These are phyloP conservation scores for Rosa chinensis DNA, from an alignment of 306 rosid genomes.

Conservation along the genomic window DNA sequence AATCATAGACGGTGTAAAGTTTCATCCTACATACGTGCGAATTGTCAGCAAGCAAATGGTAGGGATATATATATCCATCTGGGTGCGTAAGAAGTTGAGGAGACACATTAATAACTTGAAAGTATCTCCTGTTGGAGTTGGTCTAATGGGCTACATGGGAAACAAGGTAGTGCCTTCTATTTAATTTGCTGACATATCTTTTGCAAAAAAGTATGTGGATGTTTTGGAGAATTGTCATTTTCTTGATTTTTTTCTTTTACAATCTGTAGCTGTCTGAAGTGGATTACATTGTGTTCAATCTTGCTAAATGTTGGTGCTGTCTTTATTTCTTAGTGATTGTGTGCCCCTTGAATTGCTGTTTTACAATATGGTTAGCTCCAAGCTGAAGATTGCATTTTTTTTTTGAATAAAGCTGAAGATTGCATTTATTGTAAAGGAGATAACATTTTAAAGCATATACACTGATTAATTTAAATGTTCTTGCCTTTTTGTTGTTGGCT, in stretches of 20 bases:
- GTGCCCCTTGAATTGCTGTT: constrained; percentile 12
- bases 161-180: constrained; percentile 65
- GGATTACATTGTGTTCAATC: background rate
- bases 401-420: background rate
- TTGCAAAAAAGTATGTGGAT: background rate
- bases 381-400: constrained; percentile 6
- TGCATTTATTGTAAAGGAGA: constrained; percentile 15
- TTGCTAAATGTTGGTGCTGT: background rate
- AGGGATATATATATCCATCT: constrained; percentile 84
- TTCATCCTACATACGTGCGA: constrained; percentile 60
- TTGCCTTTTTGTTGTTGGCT: constrained; percentile 19
- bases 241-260: background rate
- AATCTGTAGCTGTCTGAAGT: background rate
- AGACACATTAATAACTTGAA: constrained; percentile 79
- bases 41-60: constrained; percentile 98
- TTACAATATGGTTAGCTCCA: constrained; percentile 19
- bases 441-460: background rate
- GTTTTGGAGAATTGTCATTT: background rate
- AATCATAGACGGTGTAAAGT: constrained; percentile 17
- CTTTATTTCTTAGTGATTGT: background rate
- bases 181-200: constrained; percentile 7
- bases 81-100: constrained; percentile 91
- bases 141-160: constrained; percentile 99
- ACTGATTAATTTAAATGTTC: constrained; percentile 22
- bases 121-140: constrained; percentile 94